These are phyloP conservation scores for Silene vulgaris DNA, from an alignment of 179 eudicot species.

Conservation along the genomic window DNA sequence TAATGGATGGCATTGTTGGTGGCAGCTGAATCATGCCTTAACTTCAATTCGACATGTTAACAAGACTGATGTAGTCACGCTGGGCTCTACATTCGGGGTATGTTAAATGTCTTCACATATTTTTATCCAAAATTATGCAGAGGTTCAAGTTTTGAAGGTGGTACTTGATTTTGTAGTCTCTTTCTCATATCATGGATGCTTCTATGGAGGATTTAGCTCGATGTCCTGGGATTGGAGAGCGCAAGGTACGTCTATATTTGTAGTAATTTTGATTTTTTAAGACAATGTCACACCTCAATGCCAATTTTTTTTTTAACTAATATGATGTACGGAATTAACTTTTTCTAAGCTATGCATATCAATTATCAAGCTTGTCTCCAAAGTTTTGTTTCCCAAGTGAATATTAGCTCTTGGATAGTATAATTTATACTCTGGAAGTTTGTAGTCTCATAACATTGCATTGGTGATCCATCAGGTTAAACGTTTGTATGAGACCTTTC, in stretches of 20 bases:
- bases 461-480: constrained; percentile 54
- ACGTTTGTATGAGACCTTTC: constrained; percentile 80
- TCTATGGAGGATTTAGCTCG: constrained; percentile 97
- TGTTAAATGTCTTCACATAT: constrained; percentile 19
- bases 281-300: neutral
- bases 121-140: neutral
- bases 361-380: neutral
- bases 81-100: constrained; percentile 97
- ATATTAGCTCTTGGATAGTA: neutral
- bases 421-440: neutral
- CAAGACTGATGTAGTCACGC: constrained; percentile 92
- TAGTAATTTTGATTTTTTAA: neutral
- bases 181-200: constrained; percentile 88
- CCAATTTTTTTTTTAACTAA: neutral
- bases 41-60: constrained; percentile 78
- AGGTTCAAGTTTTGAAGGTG: constrained; percentile 2
- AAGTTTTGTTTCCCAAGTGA: neutral
- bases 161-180: constrained; percentile 48
- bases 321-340: neutral
- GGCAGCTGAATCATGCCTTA: constrained; percentile 75
- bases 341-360: neutral
- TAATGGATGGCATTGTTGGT: constrained; percentile 18
- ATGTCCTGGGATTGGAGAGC: constrained; percentile 95
- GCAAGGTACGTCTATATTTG: constrained; percentile 49
- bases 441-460: neutral